phyloP scores from a whole-genome alignment of 2,329 filamentous ascomycete genomes.

The Cadophora sp. region DNA sequence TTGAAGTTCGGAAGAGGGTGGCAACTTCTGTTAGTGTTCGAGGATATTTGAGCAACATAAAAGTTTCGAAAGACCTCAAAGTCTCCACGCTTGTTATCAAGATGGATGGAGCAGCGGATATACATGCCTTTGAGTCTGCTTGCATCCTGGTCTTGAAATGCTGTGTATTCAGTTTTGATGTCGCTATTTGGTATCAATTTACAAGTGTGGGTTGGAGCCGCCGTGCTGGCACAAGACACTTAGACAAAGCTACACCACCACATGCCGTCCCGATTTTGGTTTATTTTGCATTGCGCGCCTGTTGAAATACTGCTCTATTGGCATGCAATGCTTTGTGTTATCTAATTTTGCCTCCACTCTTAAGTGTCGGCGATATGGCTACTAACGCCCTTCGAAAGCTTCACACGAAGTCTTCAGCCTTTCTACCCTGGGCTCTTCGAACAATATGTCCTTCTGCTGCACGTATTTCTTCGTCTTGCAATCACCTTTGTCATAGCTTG shows the following conservation, averaged over 20 bases:
- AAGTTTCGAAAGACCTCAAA: not conserved
- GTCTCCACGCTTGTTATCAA: not conserved
- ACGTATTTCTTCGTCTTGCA: not conserved
- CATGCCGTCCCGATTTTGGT: not conserved
- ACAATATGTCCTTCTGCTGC: not conserved
- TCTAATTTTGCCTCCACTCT: not conserved
- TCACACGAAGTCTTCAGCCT: not conserved
- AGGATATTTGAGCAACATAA: not conserved
- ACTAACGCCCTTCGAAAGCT: not conserved
- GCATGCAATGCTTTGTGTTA: not conserved
- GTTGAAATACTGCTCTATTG: not conserved
- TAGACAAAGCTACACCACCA: not conserved
- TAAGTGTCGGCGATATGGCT: not conserved
- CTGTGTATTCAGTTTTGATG: not conserved
- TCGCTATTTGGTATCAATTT: not conserved
- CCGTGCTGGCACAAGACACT: not conserved
- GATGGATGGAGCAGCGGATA: not conserved
- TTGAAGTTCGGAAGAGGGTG: not conserved
- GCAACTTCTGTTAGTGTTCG: not conserved
- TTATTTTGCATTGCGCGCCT: not conserved
- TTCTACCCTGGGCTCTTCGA: not conserved
- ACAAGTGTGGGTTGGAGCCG: not conserved
- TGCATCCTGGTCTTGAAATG: not conserved
- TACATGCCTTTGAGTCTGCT: not conserved
- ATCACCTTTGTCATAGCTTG: not conserved